Evolutionary conservation across 148 eudicot genomes (phyloP).

Genomic region (Silene latifolia): DNA sequence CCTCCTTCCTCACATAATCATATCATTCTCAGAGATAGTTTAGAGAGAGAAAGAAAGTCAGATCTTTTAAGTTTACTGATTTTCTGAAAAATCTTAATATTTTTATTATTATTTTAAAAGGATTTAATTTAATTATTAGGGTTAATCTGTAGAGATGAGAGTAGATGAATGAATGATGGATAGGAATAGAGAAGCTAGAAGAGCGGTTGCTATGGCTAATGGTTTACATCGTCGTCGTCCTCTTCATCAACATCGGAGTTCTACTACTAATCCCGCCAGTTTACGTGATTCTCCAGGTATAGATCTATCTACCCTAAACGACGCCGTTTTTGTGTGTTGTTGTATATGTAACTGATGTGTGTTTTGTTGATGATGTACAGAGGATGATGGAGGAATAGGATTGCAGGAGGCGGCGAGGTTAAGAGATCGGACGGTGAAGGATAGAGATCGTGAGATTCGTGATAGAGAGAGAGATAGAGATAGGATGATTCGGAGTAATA

Average conservation of each 20-base stretch:
- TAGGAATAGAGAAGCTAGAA: constrained; percentile 69
- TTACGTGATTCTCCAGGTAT: constrained; percentile 74
- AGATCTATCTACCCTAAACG: background rate
- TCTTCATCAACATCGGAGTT: constrained; percentile 50
- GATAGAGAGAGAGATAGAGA: constrained; percentile 41
- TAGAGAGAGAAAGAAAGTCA: constrained; percentile 6
- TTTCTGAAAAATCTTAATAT: background rate
- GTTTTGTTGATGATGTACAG: constrained; percentile 37
- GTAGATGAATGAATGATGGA: constrained; percentile 46
- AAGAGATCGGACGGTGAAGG: constrained; percentile 54
- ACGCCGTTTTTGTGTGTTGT: background rate
- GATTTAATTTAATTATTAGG: background rate
- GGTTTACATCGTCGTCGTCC: constrained; percentile 56
- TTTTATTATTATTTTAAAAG: background rate
- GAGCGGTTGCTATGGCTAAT: constrained; percentile 49
- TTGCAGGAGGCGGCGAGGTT: constrained; percentile 51
- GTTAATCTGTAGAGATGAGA: background rate
- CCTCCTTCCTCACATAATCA: background rate
- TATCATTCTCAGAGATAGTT: background rate
- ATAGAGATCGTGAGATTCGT: constrained; percentile 41
- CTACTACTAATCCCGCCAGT: background rate
- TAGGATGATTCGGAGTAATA: constrained; percentile 45
- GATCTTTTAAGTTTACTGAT: constrained; percentile 1
- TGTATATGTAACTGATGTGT: constrained; percentile 2
- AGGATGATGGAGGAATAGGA: constrained; percentile 62